Percentiles rank a stretch among this genome's conserved stretches.
These are phyloP conservation scores for Saccharomyces mikatae DNA, from an alignment of 805 yeast species.

Conservation along the genomic window DNA sequence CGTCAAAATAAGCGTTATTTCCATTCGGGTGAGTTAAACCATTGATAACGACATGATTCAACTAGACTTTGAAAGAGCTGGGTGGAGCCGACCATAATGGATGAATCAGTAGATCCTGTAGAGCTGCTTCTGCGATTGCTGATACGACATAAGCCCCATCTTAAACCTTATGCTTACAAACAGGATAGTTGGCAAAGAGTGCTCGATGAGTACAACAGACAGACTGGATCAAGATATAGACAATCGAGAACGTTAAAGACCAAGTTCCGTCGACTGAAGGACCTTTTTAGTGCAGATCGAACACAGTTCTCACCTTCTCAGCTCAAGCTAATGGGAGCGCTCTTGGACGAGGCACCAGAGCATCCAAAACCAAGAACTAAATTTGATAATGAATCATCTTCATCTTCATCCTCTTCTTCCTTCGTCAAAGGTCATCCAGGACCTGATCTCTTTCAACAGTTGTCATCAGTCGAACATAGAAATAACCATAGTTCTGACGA, in stretches of 20 bases:
- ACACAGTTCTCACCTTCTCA: constrained; percentile 6
- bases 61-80: background rate
- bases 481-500: background rate
- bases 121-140: constrained; percentile 16
- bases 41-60: background rate
- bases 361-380: background rate
- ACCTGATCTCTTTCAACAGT: background rate
- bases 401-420: background rate
- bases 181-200: constrained; percentile 24
- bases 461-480: constrained; percentile 1
- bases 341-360: constrained; percentile 5
- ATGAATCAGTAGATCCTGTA: constrained; percentile 10
- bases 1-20: constrained; percentile 1
- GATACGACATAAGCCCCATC: constrained; percentile 24
- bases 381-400: background rate
- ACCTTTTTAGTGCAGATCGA: constrained; percentile 6
- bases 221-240: constrained; percentile 17
- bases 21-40: background rate
- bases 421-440: background rate
- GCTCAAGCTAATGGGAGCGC: constrained; percentile 8
- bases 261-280: constrained; percentile 22
- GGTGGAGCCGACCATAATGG: background rate
- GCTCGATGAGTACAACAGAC: constrained; percentile 19
- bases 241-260: constrained; percentile 27
- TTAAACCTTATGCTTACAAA: constrained; percentile 20